These are phyloP conservation scores for Hevea brasiliensis DNA, from an alignment of 345 rosid species.

Conservation along the genomic window DNA sequence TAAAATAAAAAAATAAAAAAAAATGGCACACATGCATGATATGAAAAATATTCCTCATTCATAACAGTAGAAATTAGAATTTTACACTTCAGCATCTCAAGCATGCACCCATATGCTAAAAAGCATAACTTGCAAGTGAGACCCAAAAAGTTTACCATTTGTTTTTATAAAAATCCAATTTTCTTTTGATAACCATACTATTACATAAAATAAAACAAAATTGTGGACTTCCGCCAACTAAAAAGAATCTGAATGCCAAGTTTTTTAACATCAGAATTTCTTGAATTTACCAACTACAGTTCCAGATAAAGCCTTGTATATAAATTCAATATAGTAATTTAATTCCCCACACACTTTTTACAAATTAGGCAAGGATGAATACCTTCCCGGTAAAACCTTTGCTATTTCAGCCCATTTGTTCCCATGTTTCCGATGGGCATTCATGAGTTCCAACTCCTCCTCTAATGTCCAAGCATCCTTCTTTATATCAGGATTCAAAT, in stretches of 20 bases:
- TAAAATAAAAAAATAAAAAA: neutral
- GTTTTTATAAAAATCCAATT: neutral
- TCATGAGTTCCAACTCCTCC: constrained; percentile 81
- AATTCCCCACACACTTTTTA: too few relatives aligned
- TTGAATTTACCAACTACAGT: neutral
- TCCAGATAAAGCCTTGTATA: neutral
- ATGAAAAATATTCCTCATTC: neutral
- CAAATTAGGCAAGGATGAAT: neutral
- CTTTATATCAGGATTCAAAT: constrained; percentile 91
- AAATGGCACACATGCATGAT: neutral
- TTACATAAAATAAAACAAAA: neutral
- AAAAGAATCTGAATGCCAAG: neutral
- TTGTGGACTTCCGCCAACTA: neutral
- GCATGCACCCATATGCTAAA: neutral
- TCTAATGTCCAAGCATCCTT: constrained; percentile 93
- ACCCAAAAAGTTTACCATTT: neutral
- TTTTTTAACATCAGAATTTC: neutral
- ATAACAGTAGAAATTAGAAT: neutral
- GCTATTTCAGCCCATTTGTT: constrained; percentile 99
- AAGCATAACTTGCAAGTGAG: neutral
- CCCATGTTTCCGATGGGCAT: constrained; percentile 71
- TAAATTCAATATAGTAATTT: neutral
- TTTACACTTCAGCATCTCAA: neutral
- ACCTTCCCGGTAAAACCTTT: constrained; percentile 98
- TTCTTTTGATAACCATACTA: neutral